Evolutionary conservation across 306 rosid genomes (phyloP), one percentile per base, ranked within the genome.

Genomic region (Begonia fuchsioides): DNA sequence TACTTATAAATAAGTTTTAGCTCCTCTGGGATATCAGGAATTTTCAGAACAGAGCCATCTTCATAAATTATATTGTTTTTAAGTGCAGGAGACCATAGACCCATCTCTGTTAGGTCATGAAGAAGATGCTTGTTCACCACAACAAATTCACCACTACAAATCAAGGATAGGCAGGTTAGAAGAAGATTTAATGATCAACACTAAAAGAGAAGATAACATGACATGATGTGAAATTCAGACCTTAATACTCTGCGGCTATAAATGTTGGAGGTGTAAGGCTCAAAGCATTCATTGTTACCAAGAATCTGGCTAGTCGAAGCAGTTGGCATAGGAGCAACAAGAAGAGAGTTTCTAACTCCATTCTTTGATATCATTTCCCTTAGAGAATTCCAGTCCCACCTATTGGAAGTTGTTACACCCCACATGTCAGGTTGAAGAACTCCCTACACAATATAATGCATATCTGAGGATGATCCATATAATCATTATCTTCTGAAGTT

Each of bases 251-350:
- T 66, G 53, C 90, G 94, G 59, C 72, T 86, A 75, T 86, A 86
- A 35, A 86, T 79, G 55, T 86, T 86, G 47, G 94, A 86, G 60
- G 96, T 82, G 67, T 82, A 86, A 2, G 96, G 96, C 67, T 86
- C 96, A 79, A 86, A 86, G 61, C 96, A 86, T 58, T 82, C 94
- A 3, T 82, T 86, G 65, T 86, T 86, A 64, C 94, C 94, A 70
- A 86, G 83, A 71, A 86, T 86, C 61, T 86, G 96, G 65, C 96
- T 82, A 26, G 94, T 82, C n/a, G 94, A 86, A 3, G 94, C 96
- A 50, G 94, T 86, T 10, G 94, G 96, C 94, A 82, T 86, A n/a
- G 94, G 96, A 44, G 90, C 90, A 6, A 82, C 72, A 58, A 86
- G 90, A 66, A 86, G 94, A 45, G 96, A 87, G 69, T 87, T 87